Base-by-base conservation (phyloP, 352 stramenopile species). In the Phytophthora pini region DNA sequence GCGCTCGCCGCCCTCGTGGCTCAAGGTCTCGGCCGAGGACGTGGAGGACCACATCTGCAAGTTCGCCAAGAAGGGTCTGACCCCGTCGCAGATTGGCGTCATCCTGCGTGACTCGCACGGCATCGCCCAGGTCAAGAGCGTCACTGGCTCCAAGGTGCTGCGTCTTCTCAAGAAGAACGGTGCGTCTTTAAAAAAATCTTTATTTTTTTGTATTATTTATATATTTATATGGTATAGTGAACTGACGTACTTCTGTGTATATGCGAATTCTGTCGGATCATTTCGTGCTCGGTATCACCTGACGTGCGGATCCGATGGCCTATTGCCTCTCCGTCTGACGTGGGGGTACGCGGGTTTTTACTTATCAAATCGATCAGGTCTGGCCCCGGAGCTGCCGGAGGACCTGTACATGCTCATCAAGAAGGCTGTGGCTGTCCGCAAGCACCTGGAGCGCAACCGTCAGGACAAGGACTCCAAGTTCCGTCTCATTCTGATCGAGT, bases 351-450 rank as follows among this genome's bases (percentile, higher is more conserved):
- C 87, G 87, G 85, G 87, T 92, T 61, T 58, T 43, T 54, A 9
- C 56, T 48, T 50, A 55, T 76, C 39, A 5, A 36, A 13, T 12
- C 27, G 4, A 49, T 78, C 15, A 95, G 85, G 97, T 76, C 92
- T 99, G 40, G 98, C 98, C 48, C 97, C 98, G 41, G 98, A 99
- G 83, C 97, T 99, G 65, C 98, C 98, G 32, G 98, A 99, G 87
- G 98, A 99, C 88, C 87, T 99, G 70, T 99, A 99, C 95, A 99
- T 99, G 94, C 91, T 99, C 55, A 99, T 99, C 92, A 99, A 99
- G 95, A 99, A 99, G 93, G 98, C 98, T 58, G 98, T 99, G 70
- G 92, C 97, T 73, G 97, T 99, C 38, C 94, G 98, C 76, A 99
- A 99, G 90, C 98, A 99, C 90, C 87, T 99, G 54, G 98, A 99